Base-by-base conservation (phyloP, 176 grass and related monocot species). In the Oryza coarctata region DNA sequence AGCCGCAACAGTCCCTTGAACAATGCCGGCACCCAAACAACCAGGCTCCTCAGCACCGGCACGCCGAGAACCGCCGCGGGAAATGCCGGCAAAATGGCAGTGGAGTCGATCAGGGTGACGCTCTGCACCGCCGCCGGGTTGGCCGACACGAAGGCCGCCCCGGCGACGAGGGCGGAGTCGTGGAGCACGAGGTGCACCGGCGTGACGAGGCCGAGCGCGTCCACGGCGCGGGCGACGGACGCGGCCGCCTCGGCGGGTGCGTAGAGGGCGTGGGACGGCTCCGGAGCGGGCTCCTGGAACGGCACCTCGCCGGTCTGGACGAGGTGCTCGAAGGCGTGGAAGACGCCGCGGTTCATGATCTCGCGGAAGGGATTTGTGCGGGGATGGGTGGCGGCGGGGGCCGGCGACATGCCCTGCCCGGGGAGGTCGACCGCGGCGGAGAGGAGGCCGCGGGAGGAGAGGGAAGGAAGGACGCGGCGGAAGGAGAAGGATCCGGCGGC, bases 261-360 rank as follows among this genome's bases (percentile, higher is more conserved):
- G 74, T 92, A 88, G 11, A 47, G 75, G 3, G 91, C 79, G 63
- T 64, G 64, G 25, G 38, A 68, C 39, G 73, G 39, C 55, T 39
- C 78, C 27, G 23, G 25, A 28, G 30, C 63, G 9, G 81, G 65
- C 38, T 94, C 85, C 33, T 92, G 89, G 31, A 88, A 97, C 7
- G 89, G 89, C 10, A 91, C 88, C 64, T 94, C 67, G 44, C 94
- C 91, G 2, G 91, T 97, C 72, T 94, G 41, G 6, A 97, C 80
- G 38, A 97, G 77, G 78, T 88, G 89, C 84, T 94, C 94, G 68
- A 97, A 97, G 32, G 85, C 94, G 87, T 85, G 93, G 85, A 97
- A 97, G 36, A 97, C 10, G 64, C 89, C 91, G 9, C 89, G 87
- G 63, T 92, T 60, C 71, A 66, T 80, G 77, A 97, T 97, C 83